Conservation (phyloP, 495 filamentous ascomycete species). For the Stereocaulon alpinum region DNA sequence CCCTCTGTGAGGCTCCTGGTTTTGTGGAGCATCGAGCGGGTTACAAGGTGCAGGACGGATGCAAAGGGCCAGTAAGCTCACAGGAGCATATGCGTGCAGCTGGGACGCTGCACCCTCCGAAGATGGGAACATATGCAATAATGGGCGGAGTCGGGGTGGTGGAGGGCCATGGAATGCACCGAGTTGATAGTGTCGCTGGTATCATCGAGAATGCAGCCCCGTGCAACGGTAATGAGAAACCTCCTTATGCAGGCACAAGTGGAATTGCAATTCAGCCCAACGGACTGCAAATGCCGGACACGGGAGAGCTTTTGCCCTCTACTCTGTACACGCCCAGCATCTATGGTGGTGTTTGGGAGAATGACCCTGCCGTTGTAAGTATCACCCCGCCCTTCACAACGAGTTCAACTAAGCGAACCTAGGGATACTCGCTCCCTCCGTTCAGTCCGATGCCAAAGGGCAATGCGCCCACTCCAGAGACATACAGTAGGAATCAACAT, state of each 20-base stretch:
- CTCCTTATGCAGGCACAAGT: not conserved
- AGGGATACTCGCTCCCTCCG: slow-evolving; percentile 23
- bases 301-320: slow-evolving; percentile 10
- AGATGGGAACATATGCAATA: slow-evolving; percentile 16
- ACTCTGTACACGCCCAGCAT: slow-evolving; percentile 15
- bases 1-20: not conserved
- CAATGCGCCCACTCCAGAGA: not conserved
- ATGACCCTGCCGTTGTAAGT: slow-evolving; percentile 24
- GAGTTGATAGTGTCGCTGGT: slow-evolving; percentile 19
- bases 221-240: not conserved
- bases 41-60: not conserved
- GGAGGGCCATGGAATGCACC: slow-evolving; percentile 14
- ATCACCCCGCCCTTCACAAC: not conserved
- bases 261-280: slow-evolving; percentile 3
- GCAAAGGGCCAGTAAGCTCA: not conserved
- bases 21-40: not conserved
- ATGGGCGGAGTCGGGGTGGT: slow-evolving; percentile 18
- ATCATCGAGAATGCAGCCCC: slow-evolving; percentile 19
- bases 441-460: slow-evolving; percentile 19
- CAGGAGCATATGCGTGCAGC: not conserved
- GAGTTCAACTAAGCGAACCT: not conserved
- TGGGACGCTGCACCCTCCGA: slow-evolving; percentile 15
- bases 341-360: slow-evolving; percentile 24
- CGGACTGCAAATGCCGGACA: not conserved
- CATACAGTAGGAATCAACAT: not conserved